Percentiles rank a stretch among this genome's conserved stretches.
These are phyloP conservation scores for Lotus japonicus DNA, from an alignment of 306 rosid genomes.

Conservation along the genomic window DNA sequence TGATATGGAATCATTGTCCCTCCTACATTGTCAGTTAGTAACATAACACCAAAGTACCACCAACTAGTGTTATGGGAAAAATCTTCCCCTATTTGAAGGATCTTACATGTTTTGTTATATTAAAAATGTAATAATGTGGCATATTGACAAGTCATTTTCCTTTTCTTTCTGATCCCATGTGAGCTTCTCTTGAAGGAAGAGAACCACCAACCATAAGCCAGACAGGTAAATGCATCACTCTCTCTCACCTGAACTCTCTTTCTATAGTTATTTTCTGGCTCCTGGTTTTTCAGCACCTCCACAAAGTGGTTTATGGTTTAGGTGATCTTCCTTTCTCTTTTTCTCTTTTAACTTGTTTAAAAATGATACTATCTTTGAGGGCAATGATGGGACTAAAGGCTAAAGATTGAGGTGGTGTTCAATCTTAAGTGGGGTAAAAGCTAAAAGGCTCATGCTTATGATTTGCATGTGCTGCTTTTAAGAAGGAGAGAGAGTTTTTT, in stretches of 20 bases:
- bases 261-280: constrained; percentile 22
- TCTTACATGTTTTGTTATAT: background rate
- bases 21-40: constrained; percentile 13
- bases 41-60: background rate
- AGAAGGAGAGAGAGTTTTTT: constrained; percentile 11
- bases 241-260: background rate
- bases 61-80: constrained; percentile 12
- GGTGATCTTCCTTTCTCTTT: constrained; percentile 9
- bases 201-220: constrained; percentile 45
- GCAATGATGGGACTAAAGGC: constrained; percentile 11
- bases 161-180: constrained; percentile 63
- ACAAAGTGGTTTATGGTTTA: constrained; percentile 14
- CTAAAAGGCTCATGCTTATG: constrained; percentile 31
- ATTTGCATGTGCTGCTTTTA: constrained; percentile 43
- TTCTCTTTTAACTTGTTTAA: background rate
- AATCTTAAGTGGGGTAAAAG: constrained; percentile 38
- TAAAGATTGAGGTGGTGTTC: constrained; percentile 9
- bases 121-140: constrained; percentile 27
- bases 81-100: constrained; percentile 11
- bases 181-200: constrained; percentile 53
- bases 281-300: constrained; percentile 30
- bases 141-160: constrained; percentile 42
- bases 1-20: constrained; percentile 31
- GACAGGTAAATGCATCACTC: constrained; percentile 27
- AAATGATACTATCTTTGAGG: constrained; percentile 5